Conservation (phyloP, 306 rosid genomes). For the Dicorynia guianensis region DNA sequence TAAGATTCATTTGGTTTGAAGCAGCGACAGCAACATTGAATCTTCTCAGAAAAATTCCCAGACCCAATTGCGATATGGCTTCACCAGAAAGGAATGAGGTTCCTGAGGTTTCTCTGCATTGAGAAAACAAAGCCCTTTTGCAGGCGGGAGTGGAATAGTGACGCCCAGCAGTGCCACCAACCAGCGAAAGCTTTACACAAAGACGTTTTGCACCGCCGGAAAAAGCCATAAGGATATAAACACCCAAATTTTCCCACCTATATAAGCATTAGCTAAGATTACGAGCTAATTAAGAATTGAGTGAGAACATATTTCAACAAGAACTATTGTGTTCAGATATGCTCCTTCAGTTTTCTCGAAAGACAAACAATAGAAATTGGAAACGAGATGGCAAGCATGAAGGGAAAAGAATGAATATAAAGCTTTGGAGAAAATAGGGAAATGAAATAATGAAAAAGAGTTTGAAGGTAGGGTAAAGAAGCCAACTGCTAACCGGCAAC, state of each 20-base stretch:
- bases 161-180: constrained; percentile 14
- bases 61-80: constrained; percentile 35
- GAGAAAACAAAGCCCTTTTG: constrained; percentile 33
- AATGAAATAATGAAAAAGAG: no score
- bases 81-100: constrained; percentile 26
- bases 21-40: constrained; percentile 41
- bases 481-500: no score
- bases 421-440: no score
- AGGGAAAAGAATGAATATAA: no score
- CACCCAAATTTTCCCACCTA: background rate
- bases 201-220: constrained; percentile 37
- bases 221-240: constrained; percentile 26
- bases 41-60: constrained; percentile 45
- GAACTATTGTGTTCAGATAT: no score
- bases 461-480: no score
- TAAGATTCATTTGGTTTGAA: constrained; percentile 66
- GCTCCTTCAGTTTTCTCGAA: no score
- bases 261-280: background rate
- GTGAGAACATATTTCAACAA: no score
- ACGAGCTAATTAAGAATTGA: background rate
- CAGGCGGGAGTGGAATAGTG: constrained; percentile 44
- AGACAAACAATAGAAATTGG: no score
- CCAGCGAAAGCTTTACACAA: constrained; percentile 5
- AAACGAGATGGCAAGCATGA: no score
- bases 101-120: constrained; percentile 24